phyloP scores from a whole-genome alignment of 2,329 filamentous ascomycete species.

The Hirsutella minnesotensis region DNA sequence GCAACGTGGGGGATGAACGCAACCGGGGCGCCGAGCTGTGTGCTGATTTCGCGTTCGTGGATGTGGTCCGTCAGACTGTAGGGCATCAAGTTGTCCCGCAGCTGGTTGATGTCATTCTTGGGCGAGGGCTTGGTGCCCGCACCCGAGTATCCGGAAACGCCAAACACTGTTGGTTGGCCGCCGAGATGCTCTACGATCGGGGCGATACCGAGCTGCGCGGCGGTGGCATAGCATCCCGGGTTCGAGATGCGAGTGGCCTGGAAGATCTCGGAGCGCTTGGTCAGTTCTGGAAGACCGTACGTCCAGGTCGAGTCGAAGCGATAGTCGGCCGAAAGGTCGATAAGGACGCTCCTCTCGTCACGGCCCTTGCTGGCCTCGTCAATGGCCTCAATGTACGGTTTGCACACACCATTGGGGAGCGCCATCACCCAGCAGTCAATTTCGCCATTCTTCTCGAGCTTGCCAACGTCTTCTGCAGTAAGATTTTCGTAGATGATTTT shows the following conservation, averaged over 20 bases:
- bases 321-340: constrained; percentile 95
- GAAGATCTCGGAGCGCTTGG: constrained; percentile 64
- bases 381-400: constrained; percentile 85
- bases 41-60: constrained; percentile 82
- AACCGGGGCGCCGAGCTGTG: constrained; percentile 61
- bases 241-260: constrained; percentile 76
- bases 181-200: constrained; percentile 68
- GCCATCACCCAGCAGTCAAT: constrained; percentile 98
- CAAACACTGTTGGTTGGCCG: constrained; percentile 73
- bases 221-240: constrained; percentile 92
- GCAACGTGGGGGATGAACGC: constrained; percentile 90
- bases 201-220: constrained; percentile 78
- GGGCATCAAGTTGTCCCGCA: constrained; percentile 80
- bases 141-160: constrained; percentile 87
- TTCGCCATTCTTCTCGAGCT: constrained; percentile 72
- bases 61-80: constrained; percentile 76
- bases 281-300: constrained; percentile 81
- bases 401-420: constrained; percentile 87
- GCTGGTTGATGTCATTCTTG: constrained; percentile 79
- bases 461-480: constrained; percentile 70
- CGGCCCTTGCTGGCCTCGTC: constrained; percentile 50
- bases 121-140: constrained; percentile 88
- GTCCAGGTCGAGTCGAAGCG: constrained; percentile 74
- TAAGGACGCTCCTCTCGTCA: constrained; percentile 57
- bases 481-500: constrained; percentile 90